Evolutionary conservation across 2,329 filamentous ascomycete species (phyloP).

Genomic region (Aspergillus sp.): DNA sequence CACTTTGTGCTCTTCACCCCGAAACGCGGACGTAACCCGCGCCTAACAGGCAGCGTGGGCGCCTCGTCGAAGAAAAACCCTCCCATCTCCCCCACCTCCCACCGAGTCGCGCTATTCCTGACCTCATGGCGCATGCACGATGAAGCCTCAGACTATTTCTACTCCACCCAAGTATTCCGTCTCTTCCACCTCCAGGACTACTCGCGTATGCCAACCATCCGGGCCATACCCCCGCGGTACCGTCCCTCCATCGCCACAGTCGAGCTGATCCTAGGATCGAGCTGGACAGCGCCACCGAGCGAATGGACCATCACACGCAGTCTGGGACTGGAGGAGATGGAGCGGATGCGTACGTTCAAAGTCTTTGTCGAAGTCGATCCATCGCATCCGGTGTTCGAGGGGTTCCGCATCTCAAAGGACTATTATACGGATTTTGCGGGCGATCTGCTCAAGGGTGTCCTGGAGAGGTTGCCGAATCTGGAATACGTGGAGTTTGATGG

Average conservation of each 20-base stretch:
- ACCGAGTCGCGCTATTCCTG: conserved; percentile 44
- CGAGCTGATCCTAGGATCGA: conserved; percentile 60
- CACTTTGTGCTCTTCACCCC: conserved; percentile 46
- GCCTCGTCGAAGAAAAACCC: conserved; percentile 40
- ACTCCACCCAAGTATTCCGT: conserved; percentile 55
- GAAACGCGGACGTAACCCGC: conserved; percentile 27
- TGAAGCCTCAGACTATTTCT: conserved; percentile 55
- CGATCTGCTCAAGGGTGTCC: conserved; percentile 50
- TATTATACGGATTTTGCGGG: conserved; percentile 61
- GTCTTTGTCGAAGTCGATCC: conserved; percentile 62
- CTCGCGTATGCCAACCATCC: conserved; percentile 46
- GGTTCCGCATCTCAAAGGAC: conserved; percentile 57
- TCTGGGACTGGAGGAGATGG: conserved; percentile 54
- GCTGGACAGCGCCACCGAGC: conserved; percentile 59
- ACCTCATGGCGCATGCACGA: conserved; percentile 49
- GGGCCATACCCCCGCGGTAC: conserved; percentile 54
- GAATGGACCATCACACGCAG: conserved; percentile 54
- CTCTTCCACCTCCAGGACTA: conserved; percentile 56
- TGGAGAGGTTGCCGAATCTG: conserved; percentile 52
- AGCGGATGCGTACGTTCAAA: conserved; percentile 51
- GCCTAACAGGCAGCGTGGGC: conserved; percentile 36
- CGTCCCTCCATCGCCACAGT: conserved; percentile 53
- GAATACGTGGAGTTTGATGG: conserved; percentile 59
- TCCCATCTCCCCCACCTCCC: conserved; percentile 33
- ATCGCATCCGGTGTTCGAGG: conserved; percentile 55